phyloP scores from a whole-genome alignment of 2,329 filamentous ascomycete species.

The Ascochyta fabae region DNA sequence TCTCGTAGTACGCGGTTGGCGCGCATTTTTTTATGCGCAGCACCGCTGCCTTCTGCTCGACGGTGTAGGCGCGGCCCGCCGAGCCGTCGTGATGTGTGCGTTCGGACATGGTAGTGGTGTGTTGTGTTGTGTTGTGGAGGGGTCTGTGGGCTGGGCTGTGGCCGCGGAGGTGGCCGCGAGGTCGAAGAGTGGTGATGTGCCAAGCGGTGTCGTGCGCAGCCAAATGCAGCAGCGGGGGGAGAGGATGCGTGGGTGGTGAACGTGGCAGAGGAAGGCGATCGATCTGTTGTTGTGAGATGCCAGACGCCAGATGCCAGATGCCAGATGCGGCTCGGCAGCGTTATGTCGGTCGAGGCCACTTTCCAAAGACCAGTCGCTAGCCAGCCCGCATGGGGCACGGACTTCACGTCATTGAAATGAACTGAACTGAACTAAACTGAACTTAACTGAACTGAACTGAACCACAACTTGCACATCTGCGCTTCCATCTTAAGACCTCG shows the following conservation, averaged over 20 bases:
- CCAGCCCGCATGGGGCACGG: constrained; percentile 19
- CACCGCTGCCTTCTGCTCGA: constrained; percentile 90
- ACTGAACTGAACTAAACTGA: too few species aligned
- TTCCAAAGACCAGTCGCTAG: constrained; percentile 34
- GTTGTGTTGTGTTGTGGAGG: constrained; percentile 13
- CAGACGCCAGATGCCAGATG: constrained; percentile 6
- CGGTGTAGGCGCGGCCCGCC: constrained; percentile 78
- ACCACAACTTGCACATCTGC: constrained; percentile 5
- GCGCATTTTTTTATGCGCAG: constrained; percentile 84
- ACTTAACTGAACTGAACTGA: too few species aligned
- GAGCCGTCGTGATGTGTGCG: constrained; percentile 79
- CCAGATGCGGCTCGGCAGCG: constrained; percentile 25
- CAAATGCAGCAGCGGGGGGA: background rate
- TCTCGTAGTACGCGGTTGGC: constrained; percentile 93
- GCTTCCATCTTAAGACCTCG: background rate
- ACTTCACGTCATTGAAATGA: constrained; percentile 32
- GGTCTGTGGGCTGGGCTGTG: background rate
- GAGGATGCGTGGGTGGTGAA: constrained; percentile 1
- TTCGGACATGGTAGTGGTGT: constrained; percentile 46
- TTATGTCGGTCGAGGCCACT: constrained; percentile 35
- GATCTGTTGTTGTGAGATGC: constrained; percentile 16
- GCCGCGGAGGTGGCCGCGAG: constrained; percentile 11
- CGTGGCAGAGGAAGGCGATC: constrained; percentile 10
- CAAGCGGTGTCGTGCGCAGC: background rate
- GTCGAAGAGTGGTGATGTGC: constrained; percentile 1